Percentiles rank a stretch among this genome's conserved stretches.
Evolutionary conservation across 176 grass and related monocot species (phyloP).

Genomic region (Alloteropsis semialata): DNA sequence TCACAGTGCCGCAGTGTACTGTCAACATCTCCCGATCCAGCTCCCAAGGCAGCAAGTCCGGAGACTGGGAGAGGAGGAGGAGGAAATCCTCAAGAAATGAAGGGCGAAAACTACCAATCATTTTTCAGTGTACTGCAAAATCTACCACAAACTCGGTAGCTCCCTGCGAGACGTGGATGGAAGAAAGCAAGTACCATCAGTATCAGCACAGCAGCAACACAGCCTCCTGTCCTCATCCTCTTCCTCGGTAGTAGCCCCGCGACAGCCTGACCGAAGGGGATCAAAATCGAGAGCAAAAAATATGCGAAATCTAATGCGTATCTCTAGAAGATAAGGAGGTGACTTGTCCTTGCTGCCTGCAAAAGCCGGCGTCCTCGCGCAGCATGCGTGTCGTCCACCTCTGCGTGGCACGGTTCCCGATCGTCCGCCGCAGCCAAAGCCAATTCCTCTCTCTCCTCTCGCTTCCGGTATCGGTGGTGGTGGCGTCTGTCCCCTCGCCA

Average conservation of each 20-base stretch:
- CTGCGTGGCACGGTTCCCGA: constrained; percentile 10
- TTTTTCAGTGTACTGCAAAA: constrained; percentile 34
- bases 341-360: constrained; percentile 22
- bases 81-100: not conserved
- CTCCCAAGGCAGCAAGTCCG: constrained; percentile 22
- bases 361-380: constrained; percentile 17
- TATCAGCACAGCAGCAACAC: not conserved
- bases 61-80: not conserved
- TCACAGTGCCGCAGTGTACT: constrained; percentile 27
- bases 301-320: not conserved
- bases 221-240: not conserved
- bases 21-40: constrained; percentile 7
- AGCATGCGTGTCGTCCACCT: constrained; percentile 24
- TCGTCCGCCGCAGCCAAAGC: not conserved
- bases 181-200: constrained; percentile 2
- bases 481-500: not conserved
- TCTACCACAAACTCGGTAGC: not conserved
- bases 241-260: constrained; percentile 31
- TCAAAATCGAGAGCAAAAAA: constrained; percentile 17
- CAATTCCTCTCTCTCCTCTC: not conserved
- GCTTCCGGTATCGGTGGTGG: not conserved
- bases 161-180: not conserved
- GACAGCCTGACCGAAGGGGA: constrained; percentile 26
- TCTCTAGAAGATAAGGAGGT: constrained; percentile 31
- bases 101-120: constrained; percentile 18